Evolutionary conservation across 768 basidiomycete species (phyloP).

Genomic region (Tylopilus rubrobrunneus): DNA sequence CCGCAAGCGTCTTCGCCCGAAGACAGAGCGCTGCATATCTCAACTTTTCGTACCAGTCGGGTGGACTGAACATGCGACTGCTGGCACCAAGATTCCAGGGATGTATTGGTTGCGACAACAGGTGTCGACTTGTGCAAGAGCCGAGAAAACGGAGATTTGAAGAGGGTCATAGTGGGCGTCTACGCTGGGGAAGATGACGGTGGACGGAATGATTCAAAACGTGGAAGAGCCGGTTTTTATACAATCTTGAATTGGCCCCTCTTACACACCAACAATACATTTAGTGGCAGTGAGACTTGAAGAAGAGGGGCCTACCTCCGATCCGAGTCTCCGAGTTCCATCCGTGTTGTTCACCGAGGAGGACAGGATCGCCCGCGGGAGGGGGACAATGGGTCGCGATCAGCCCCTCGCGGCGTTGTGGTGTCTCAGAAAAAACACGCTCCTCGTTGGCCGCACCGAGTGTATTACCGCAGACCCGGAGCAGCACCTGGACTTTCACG

Average conservation of each 20-base stretch:
- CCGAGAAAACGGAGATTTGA: conserved; percentile 2
- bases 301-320: not conserved
- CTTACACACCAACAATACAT: not conserved
- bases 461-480: too few relatives aligned
- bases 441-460: too few relatives aligned
- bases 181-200: too few relatives aligned
- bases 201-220: too few relatives aligned
- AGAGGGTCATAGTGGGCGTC: not conserved
- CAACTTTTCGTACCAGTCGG: conserved; percentile 9
- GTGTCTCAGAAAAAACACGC: too few relatives aligned
- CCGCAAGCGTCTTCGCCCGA: not conserved
- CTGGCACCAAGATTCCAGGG: conserved; percentile 2
- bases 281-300: not conserved
- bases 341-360: not conserved
- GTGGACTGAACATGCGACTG: not conserved
- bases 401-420: too few relatives aligned
- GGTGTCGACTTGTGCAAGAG: conserved; percentile 2
- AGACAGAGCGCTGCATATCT: conserved; percentile 9
- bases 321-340: not conserved
- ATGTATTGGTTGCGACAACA: not conserved
- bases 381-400: too few relatives aligned
- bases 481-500: too few relatives aligned
- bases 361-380: too few relatives aligned
- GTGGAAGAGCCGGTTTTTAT: not conserved
- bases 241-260: not conserved